Evolutionary conservation across 2,329 filamentous ascomycete genomes (phyloP), one percentile per base, ranked within the genome.

Genomic region (Aspergillus novoparasiticus): DNA sequence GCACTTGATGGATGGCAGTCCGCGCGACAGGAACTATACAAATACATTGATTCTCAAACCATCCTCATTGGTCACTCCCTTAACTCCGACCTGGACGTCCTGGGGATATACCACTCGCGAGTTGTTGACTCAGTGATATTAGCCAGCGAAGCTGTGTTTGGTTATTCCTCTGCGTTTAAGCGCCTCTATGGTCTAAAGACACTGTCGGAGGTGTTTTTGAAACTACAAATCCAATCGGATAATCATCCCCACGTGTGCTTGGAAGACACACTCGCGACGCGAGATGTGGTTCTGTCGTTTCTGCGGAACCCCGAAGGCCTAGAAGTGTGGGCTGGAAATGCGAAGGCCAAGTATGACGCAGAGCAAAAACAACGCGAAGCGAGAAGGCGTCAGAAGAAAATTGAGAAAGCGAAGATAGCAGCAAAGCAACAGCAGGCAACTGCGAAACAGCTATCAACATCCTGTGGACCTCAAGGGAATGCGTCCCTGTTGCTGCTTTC

Each of bases 41-140:
- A 74, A 23, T 72, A 76, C 60, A 76, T 82, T 39, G 80, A 84
- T 63, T 61, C 64, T 0, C 60, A 79, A 9, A 86, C 84, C 0
- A 75, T 86, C 2, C 68, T 86, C 9, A 69, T 85, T 10, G 84
- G 84, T 1, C 84, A 86, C 57, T 71, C 79, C 4, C 69, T 85
- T 4, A 62, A 80, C 8, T 69, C 82, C 58, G 83, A 86, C 61
- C 70, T 86, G 0, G 69, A 76, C 8, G 77, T 77, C 1, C 69
- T 86, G 14, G 75, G 79, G 3, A 77, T 85, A 11, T 65, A 76
- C 0, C 83, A 85, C 64, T 51, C 62, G 1, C 73, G 69, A 21
- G 72, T 84, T 21, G 76, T 86, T 6, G 84, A 86, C 60, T 79
- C 82, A 1, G 70, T 70, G 0, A 76, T 83, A 14, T 60, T 84